These are phyloP conservation scores for Globisporangium rhizosaccharum DNA, from an alignment of 352 stramenopile genomes.

Conservation along the genomic window DNA sequence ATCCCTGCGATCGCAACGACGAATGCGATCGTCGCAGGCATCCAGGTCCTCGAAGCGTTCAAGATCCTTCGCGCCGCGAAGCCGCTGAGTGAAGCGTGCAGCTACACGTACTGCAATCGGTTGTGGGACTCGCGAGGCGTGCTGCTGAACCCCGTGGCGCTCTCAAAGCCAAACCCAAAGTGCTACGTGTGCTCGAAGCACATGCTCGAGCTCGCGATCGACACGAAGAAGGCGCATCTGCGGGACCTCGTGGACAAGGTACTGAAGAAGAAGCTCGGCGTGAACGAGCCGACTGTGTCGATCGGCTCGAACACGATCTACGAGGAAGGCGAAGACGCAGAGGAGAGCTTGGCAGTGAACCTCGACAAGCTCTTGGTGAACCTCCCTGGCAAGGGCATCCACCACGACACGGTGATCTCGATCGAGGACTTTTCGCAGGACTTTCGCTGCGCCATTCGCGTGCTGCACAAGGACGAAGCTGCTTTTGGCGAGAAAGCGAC, in stretches of 20 bases:
- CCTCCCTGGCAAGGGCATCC: conserved; percentile 90
- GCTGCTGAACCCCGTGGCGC: conserved; percentile 86
- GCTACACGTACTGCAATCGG: conserved; percentile 94
- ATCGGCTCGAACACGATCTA: conserved; percentile 89
- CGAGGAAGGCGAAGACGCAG: conserved; percentile 93
- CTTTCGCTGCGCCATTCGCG: conserved; percentile 80
- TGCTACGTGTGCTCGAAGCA: conserved; percentile 97
- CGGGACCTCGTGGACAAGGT: conserved; percentile 75
- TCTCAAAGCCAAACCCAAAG: conserved; percentile 89
- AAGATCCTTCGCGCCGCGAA: conserved; percentile 66
- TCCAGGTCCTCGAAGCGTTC: conserved; percentile 87
- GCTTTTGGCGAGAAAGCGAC: conserved; percentile 65
- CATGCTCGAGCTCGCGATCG: conserved; percentile 86
- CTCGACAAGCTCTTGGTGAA: conserved; percentile 84
- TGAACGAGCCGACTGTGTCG: conserved; percentile 88
- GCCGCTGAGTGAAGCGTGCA: conserved; percentile 71
- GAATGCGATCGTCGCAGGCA: conserved; percentile 99
- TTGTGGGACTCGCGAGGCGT: conserved; percentile 88
- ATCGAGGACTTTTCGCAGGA: conserved; percentile 96
- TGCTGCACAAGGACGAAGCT: conserved; percentile 60
- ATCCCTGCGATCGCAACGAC: conserved; percentile 99
- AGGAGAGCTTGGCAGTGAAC: conserved; percentile 80
- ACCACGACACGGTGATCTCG: conserved; percentile 88
- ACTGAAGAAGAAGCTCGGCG: conserved; percentile 83
- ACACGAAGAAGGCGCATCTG: conserved; percentile 84